Evolutionary conservation across 306 rosid species (phyloP).

Genomic region (Lithocarpus polystachyus): DNA sequence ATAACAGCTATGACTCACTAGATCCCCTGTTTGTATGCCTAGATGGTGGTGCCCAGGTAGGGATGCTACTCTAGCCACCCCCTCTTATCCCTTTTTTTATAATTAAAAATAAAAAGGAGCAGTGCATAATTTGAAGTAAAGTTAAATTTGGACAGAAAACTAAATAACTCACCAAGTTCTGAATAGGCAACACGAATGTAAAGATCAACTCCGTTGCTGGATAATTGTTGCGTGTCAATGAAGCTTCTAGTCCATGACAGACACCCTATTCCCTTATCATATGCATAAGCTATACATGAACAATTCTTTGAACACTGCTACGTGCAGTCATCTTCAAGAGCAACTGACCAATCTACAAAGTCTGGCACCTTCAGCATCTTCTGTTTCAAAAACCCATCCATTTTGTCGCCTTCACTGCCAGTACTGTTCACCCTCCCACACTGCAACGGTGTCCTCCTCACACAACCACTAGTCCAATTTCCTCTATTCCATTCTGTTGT

Average conservation of each 20-base stretch:
- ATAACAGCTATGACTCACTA: too few species aligned
- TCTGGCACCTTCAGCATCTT: slow-evolving; percentile 35
- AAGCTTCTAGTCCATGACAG: not conserved
- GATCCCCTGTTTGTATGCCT: too few species aligned
- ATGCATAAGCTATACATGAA: slow-evolving; percentile 36
- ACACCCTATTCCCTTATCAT: slow-evolving; percentile 4
- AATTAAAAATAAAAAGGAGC: too few species aligned
- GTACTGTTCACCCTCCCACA: slow-evolving; percentile 22
- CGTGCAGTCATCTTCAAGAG: slow-evolving; percentile 18
- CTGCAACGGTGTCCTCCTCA: slow-evolving; percentile 1
- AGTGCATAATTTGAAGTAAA: not conserved
- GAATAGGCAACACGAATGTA: too few species aligned
- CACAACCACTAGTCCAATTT: slow-evolving; percentile 23
- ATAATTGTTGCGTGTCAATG: not conserved
- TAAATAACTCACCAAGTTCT: not conserved
- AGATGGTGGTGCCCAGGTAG: too few species aligned
- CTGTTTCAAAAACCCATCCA: slow-evolving; percentile 29
- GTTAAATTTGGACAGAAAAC: not conserved
- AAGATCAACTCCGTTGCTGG: not conserved
- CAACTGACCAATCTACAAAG: slow-evolving; percentile 9
- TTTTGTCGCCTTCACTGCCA: not conserved
- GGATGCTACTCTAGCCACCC: too few species aligned
- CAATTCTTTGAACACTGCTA: slow-evolving; percentile 26
- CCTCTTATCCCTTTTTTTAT: too few species aligned
- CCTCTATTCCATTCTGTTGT: not conserved